phyloP scores from a whole-genome alignment of 2,329 filamentous ascomycete species.

The Lachnellula cervina region DNA sequence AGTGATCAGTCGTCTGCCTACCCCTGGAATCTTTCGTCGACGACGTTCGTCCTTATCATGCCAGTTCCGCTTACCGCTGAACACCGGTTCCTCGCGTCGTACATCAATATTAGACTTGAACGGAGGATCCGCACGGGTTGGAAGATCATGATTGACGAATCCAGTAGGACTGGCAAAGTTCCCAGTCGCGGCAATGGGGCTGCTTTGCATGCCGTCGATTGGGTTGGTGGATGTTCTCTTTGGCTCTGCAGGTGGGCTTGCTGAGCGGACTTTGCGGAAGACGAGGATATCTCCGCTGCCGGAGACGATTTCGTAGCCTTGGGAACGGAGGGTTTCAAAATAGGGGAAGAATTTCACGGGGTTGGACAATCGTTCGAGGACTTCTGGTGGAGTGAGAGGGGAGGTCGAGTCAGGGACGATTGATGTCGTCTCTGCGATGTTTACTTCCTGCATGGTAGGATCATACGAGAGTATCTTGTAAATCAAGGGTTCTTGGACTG shows the following conservation, averaged over 20 bases:
- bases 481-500: constrained; percentile 26
- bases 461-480: constrained; percentile 68
- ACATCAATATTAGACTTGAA: constrained; percentile 43
- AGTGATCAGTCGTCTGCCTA: constrained; percentile 46
- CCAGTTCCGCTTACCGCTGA: constrained; percentile 37
- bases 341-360: constrained; percentile 62
- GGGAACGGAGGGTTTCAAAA: constrained; percentile 51
- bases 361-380: constrained; percentile 55
- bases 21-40: constrained; percentile 34
- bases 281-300: constrained; percentile 60
- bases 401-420: constrained; percentile 43
- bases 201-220: constrained; percentile 42
- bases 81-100: constrained; percentile 43
- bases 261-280: constrained; percentile 54
- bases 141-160: constrained; percentile 56
- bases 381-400: constrained; percentile 53
- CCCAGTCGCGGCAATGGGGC: constrained; percentile 40
- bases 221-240: constrained; percentile 46
- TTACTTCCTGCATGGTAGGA: constrained; percentile 51
- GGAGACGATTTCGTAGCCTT: constrained; percentile 64
- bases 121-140: constrained; percentile 33
- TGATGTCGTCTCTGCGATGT: constrained; percentile 56
- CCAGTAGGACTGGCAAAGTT: constrained; percentile 61
- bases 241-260: constrained; percentile 26
- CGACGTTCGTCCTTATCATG: constrained; percentile 20